Evolutionary conservation across 2,329 filamentous ascomycete species (phyloP).

Genomic region (Fusarium torulosum): DNA sequence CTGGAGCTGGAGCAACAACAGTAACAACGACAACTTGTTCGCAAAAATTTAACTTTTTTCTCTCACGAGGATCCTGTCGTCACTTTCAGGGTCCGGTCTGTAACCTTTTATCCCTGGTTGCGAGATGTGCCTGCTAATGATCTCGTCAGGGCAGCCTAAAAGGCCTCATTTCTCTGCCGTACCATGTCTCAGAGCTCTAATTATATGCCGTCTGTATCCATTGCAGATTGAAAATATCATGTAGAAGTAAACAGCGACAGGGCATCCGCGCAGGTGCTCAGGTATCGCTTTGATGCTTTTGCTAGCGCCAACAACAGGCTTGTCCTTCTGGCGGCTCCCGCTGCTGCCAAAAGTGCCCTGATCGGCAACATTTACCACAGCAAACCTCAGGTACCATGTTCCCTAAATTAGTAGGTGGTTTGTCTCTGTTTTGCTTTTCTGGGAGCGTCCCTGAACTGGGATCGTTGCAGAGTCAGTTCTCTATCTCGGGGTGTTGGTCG

Average conservation of each 20-base stretch:
- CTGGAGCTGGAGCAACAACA: conserved; percentile 13
- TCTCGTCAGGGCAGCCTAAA: conserved; percentile 31
- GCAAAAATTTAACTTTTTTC: conserved; percentile 10
- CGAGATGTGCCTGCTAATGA: not conserved
- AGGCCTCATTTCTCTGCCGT: conserved; percentile 37
- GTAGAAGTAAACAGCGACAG: not conserved
- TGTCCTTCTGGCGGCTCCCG: not conserved
- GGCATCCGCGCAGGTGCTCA: not conserved
- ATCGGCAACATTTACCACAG: conserved; percentile 15
- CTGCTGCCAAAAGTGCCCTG: conserved; percentile 8
- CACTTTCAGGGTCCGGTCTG: conserved; percentile 30
- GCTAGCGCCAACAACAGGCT: conserved; percentile 1
- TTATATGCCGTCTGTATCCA: conserved; percentile 15
- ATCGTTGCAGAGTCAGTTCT: conserved; percentile 7
- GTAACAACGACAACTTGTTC: not conserved
- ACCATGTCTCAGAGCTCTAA: conserved; percentile 2
- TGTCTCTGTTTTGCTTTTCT: conserved; percentile 19
- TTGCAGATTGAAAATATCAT: not conserved
- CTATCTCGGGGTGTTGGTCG: not conserved
- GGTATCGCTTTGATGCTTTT: conserved; percentile 6
- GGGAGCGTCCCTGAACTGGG: conserved; percentile 15
- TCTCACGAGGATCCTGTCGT: conserved; percentile 22
- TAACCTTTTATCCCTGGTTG: conserved; percentile 20
- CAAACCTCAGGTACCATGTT: conserved; percentile 9
- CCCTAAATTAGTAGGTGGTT: not conserved